Base-by-base conservation (phyloP, 2,329 filamentous ascomycete species). In the Ophiocordyceps camponoti-floridani region DNA sequence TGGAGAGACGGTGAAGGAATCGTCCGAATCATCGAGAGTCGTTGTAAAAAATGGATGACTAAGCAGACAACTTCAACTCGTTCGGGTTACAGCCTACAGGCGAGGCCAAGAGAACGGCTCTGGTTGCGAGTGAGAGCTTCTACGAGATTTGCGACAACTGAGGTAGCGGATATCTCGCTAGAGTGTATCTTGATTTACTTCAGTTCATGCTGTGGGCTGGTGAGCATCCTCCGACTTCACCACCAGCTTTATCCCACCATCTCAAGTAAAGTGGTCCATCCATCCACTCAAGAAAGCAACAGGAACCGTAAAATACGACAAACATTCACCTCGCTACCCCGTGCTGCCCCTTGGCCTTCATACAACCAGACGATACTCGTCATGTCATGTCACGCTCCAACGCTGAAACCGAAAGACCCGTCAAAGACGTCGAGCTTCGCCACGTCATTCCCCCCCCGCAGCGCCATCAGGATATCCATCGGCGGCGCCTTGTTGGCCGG, bases 321-420 rank as follows among this genome's bases (percentile, higher is more conserved):
- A 23, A 23, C n/a, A n/a, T n/a, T n/a, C n/a, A 23, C 23, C 23
- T 23, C 23, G 23, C 23, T 23, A 23, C 23, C 23, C 23, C 23
- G 5, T 30, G 28, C 12, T 30, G 28, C 9, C 28, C 28, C 12
- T 30, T 30, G 8, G 27, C 28, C 2, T 12, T 12, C 9, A 7
- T 30, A 14, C 33, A 35, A 14, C 16, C 23, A 23, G 23, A 3
- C 3, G 23, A 23, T 5, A 5, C 14, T 9, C n/a, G 4, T 9
- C 7, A 30, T 8, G 12, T 13, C 10, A 12, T 11, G 7, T 33
- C 42, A 62, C 42, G 58, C 57, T 5, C 71, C 73, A 10, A 77
- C 66, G 49, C 70, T 72, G 51, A 77, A 76, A 8, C 73, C 72
- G 55, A 74, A 76, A 0, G 72, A 74, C 2, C 73, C 73, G 45